phyloP scores from a whole-genome alignment of 2,329 filamentous ascomycete genomes.

The Exophiala viscosa region DNA sequence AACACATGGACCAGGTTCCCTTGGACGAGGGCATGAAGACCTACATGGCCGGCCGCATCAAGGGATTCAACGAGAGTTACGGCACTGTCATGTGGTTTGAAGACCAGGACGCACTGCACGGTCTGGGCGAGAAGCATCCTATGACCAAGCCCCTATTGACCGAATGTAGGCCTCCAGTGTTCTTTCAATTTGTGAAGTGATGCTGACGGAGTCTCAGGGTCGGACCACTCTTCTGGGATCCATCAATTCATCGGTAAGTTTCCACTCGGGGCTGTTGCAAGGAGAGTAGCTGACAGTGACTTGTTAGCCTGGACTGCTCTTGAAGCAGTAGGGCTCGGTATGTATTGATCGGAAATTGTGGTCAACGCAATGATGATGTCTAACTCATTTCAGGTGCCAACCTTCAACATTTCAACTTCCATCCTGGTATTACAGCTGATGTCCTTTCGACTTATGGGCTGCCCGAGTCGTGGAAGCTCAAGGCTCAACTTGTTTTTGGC shows the following conservation, averaged over 20 bases:
- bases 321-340: slow-evolving; percentile 71
- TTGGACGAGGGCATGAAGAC: slow-evolving; percentile 8
- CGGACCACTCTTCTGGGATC: slow-evolving; percentile 74
- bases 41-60: slow-evolving; percentile 14
- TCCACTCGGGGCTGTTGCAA: not conserved
- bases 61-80: slow-evolving; percentile 51
- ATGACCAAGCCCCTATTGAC: slow-evolving; percentile 76
- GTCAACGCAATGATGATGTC: too few relatives aligned
- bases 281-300: too few relatives aligned
- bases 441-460: slow-evolving; percentile 67
- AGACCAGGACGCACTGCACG: slow-evolving; percentile 65
- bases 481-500: slow-evolving; percentile 82
- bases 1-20: slow-evolving; percentile 14
- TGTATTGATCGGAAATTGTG: too few relatives aligned
- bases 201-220: slow-evolving; percentile 44
- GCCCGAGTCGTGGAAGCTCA: slow-evolving; percentile 69
- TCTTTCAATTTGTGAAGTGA: not conserved
- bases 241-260: slow-evolving; percentile 49
- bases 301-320: slow-evolving; percentile 68
- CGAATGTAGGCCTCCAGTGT: slow-evolving; percentile 38
- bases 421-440: slow-evolving; percentile 69
- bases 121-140: slow-evolving; percentile 51
- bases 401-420: slow-evolving; percentile 81
- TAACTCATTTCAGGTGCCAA: slow-evolving; percentile 55
- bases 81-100: slow-evolving; percentile 87